Conservation (phyloP, 2,329 filamentous ascomycete species). For the Botrytis cinerea region DNA sequence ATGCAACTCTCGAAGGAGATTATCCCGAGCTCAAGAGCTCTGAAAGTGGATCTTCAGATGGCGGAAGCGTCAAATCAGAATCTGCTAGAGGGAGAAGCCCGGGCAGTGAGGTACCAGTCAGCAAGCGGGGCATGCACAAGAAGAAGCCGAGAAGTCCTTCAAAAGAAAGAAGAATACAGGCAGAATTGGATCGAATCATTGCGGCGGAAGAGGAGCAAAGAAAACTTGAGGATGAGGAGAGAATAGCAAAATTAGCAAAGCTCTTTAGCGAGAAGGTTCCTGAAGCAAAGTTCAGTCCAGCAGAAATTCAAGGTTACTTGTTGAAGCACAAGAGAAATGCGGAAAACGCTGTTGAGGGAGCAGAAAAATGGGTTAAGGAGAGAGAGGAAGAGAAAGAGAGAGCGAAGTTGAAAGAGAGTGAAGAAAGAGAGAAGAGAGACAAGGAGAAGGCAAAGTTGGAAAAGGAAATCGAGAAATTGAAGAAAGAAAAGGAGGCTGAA, state of each 20-base stretch:
- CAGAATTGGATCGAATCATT: slow-evolving; percentile 13
- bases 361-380: slow-evolving; percentile 55
- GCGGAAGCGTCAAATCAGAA: slow-evolving; percentile 46
- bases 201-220: slow-evolving; percentile 26
- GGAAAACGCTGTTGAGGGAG: slow-evolving; percentile 54
- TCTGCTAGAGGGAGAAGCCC: slow-evolving; percentile 49
- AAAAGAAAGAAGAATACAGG: background rate
- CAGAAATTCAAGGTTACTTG: slow-evolving; percentile 66
- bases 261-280: slow-evolving; percentile 57
- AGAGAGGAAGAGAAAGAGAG: slow-evolving; percentile 51
- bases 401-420: slow-evolving; percentile 36
- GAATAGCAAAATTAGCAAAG: slow-evolving; percentile 46
- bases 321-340: slow-evolving; percentile 63
- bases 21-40: slow-evolving; percentile 18
- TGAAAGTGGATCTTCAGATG: background rate
- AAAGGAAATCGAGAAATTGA: slow-evolving; percentile 28
- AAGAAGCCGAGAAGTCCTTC: slow-evolving; percentile 39
- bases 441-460: slow-evolving; percentile 31
- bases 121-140: background rate
- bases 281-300: slow-evolving; percentile 55
- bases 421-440: slow-evolving; percentile 34
- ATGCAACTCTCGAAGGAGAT: slow-evolving; percentile 44
- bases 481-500: slow-evolving; percentile 20
- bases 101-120: slow-evolving; percentile 31
- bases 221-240: slow-evolving; percentile 29